These are phyloP conservation scores for Linnemannia elongata DNA, from an alignment of 192 early-diverging fungal genomes.

Conservation along the genomic window DNA sequence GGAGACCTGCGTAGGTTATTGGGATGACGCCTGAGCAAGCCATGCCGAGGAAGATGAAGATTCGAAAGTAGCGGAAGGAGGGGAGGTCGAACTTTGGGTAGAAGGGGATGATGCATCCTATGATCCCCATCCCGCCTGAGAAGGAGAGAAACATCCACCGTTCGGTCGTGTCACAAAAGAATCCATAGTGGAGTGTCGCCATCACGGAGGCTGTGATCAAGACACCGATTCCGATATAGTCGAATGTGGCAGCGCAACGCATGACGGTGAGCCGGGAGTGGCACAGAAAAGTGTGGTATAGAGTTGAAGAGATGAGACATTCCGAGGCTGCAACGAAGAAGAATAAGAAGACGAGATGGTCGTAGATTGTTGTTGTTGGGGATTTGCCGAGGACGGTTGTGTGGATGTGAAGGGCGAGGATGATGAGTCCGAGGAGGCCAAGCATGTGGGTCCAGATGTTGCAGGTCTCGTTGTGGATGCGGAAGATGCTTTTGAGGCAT, in stretches of 20 bases:
- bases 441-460: slow-evolving; percentile 74
- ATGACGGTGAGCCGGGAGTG: slow-evolving; percentile 60
- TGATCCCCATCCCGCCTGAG: slow-evolving; percentile 35
- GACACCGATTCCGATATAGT: slow-evolving; percentile 72
- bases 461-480: slow-evolving; percentile 72
- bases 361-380: slow-evolving; percentile 13
- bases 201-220: slow-evolving; percentile 69
- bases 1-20: slow-evolving; percentile 53
- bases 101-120: slow-evolving; percentile 60
- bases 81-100: slow-evolving; percentile 65
- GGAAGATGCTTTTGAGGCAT: slow-evolving; percentile 68
- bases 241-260: slow-evolving; percentile 65
- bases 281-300: slow-evolving; percentile 70
- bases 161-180: slow-evolving; percentile 59
- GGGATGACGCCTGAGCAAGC: slow-evolving; percentile 62
- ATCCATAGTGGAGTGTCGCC: slow-evolving; percentile 65
- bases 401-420: slow-evolving; percentile 57
- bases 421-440: slow-evolving; percentile 63
- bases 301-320: slow-evolving; percentile 67
- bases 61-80: slow-evolving; percentile 60
- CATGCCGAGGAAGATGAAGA: slow-evolving; percentile 63
- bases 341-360: slow-evolving; percentile 53
- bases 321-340: slow-evolving; percentile 66
- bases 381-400: slow-evolving; percentile 5
- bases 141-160: slow-evolving; percentile 58